Evolutionary conservation across 768 basidiomycete genomes (phyloP), one percentile per base, ranked within the genome.

Genomic region (Pholiota conissans): DNA sequence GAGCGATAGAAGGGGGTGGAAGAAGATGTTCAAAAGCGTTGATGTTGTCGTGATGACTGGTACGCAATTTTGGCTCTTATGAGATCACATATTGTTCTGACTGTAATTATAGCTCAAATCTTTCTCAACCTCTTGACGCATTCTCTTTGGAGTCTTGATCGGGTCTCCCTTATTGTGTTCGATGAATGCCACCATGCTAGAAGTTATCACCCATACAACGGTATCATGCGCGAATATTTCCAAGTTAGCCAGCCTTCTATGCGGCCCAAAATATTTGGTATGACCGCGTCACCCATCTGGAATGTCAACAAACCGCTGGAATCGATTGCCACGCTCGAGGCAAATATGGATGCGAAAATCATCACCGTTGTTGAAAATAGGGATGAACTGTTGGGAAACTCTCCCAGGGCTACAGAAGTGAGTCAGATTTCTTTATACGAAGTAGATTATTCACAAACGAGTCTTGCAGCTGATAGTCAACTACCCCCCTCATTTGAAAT

Each of bases 231-330:
- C 16, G 82, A 87, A 65, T 90, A 90, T 67, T 73, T 73, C 45
- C 70, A 77, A 40, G 61, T 86, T 75, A 62, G 78, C 24, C 55
- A 77, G 73, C 37, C 64, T 39, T 26, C 49, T 1, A 64, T 74
- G 18, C 77, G 88, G n/a, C 90, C 91, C 9, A 93, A 90, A 67
- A 78, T 96, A n/a, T 91, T 95, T 59, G 94, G 94, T 3, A 90
- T 96, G 87, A 95, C 94, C 0, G 94, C 94, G 0, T 93, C 91
- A 16, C 93, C 93, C 0, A 85, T 93, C 24, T 93, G 89, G 88
- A 90, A 91, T 60, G 79, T 84, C 11, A 87, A 83, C 60, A 82
- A 91, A 52, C 84, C 91, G 0, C 69, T 74, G 18, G 80, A 80
- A 22, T 89, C 90, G 2, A 73, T 95, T 18, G 67, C 74, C 20